A percentile compares a stretch with the other conserved stretches of the same genome.
phyloP scores from a whole-genome alignment of 441 rosid genomes.

The Theobroma grandiflorum region DNA sequence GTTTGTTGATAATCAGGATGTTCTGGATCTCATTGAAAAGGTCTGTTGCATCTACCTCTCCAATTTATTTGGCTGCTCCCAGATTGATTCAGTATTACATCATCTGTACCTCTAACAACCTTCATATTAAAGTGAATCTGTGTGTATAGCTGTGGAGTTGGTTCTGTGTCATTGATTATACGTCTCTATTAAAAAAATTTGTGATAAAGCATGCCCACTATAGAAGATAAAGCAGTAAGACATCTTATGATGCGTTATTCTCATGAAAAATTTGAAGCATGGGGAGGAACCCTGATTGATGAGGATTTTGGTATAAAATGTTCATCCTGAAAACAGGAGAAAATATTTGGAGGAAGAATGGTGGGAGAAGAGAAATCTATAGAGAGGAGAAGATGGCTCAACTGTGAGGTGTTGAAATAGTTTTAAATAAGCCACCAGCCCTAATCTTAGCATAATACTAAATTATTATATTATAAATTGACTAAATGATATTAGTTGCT shows the following conservation, averaged over 20 bases:
- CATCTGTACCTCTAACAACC: neutral
- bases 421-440: slow-evolving; percentile 15
- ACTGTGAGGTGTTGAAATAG: slow-evolving; percentile 4
- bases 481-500: slow-evolving; percentile 4
- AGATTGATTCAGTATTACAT: neutral
- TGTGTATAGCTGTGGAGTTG: slow-evolving; percentile 6
- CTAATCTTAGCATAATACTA: neutral
- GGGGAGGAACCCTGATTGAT: slow-evolving; percentile 10
- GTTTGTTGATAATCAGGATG: slow-evolving; percentile 93
- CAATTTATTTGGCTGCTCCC: slow-evolving; percentile 3
- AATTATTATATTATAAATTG: neutral
- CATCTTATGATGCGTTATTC: slow-evolving; percentile 9
- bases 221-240: neutral
- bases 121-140: slow-evolving; percentile 5
- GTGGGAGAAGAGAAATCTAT: slow-evolving; percentile 2
- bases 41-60: slow-evolving; percentile 43
- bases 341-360: slow-evolving; percentile 10
- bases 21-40: slow-evolving; percentile 96
- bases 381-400: slow-evolving; percentile 16
- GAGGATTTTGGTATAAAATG: slow-evolving; percentile 17
- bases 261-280: slow-evolving; percentile 3
- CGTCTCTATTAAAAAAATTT: neutral
- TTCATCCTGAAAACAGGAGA: slow-evolving; percentile 18
- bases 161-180: slow-evolving; percentile 11
- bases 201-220: neutral